Percentiles rank a stretch among this genome's conserved stretches.
Evolutionary conservation across 306 rosid species (phyloP).

Genomic region (Fragaria nilgerrensis): DNA sequence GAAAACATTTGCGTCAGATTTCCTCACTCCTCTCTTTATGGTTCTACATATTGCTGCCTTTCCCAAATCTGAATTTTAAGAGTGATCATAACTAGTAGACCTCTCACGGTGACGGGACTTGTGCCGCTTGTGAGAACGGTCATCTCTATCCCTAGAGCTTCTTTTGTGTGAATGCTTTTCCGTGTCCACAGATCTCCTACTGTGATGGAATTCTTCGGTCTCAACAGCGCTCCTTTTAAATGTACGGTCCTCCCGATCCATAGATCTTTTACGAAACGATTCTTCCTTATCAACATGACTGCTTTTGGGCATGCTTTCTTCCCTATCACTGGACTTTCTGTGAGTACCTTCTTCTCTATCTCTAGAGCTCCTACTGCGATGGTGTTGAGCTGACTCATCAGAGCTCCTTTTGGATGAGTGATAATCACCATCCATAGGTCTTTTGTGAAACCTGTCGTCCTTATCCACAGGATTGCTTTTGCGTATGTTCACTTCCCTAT

Average conservation of each 20-base stretch:
- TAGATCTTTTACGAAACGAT: conserved; percentile 22
- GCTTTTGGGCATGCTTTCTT: conserved; percentile 12
- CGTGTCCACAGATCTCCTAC: conserved; percentile 35
- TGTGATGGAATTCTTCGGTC: conserved; percentile 29
- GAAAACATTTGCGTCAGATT: not conserved
- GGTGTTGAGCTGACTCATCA: conserved; percentile 29
- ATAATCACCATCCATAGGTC: conserved; percentile 35
- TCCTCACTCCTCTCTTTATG: not conserved
- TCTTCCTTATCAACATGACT: conserved; percentile 33
- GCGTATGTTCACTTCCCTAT: conserved; percentile 22
- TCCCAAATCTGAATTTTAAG: not conserved
- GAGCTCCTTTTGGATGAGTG: conserved; percentile 14
- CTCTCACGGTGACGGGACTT: conserved; percentile 44
- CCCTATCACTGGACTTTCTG: conserved; percentile 35
- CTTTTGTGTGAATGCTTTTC: conserved; percentile 22
- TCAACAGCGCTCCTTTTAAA: conserved; percentile 24
- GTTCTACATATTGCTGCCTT: not conserved
- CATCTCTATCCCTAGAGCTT: conserved; percentile 36
- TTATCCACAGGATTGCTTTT: conserved; percentile 26
- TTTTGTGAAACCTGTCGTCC: conserved; percentile 29
- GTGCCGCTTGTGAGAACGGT: conserved; percentile 35
- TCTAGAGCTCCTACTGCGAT: conserved; percentile 33
- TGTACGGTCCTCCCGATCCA: conserved; percentile 32
- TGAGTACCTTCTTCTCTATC: conserved; percentile 38
- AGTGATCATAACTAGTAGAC: not conserved